Percentiles rank a stretch among this genome's conserved stretches.
phyloP scores from a whole-genome alignment of 1,284 basidiomycete genomes.

The Pseudozyma pruni region DNA sequence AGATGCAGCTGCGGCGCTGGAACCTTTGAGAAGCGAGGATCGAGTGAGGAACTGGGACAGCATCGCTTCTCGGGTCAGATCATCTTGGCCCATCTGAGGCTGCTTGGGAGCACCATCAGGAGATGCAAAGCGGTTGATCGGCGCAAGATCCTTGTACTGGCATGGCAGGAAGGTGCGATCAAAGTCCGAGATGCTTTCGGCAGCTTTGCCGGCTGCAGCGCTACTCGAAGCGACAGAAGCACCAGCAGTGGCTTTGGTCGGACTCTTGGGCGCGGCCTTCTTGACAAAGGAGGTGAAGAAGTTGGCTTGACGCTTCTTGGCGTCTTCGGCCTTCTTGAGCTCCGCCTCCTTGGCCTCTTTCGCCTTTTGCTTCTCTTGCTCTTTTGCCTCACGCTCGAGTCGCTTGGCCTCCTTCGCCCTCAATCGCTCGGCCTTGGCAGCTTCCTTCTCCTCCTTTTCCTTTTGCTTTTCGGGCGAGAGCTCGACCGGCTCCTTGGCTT shows the following conservation, averaged over 20 bases:
- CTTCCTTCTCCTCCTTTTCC: constrained; percentile 70
- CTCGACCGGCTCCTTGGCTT: constrained; percentile 39
- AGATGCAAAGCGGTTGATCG: constrained; percentile 55
- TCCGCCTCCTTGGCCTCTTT: constrained; percentile 60
- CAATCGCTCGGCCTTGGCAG: constrained; percentile 66
- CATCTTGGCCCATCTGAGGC: constrained; percentile 16
- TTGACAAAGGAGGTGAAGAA: constrained; percentile 62
- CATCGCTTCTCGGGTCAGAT: constrained; percentile 32
- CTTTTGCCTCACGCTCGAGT: constrained; percentile 47
- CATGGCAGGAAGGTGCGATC: constrained; percentile 62
- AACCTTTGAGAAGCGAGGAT: constrained; percentile 12
- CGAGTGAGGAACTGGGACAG: constrained; percentile 46
- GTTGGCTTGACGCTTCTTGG: constrained; percentile 49
- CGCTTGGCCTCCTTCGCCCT: constrained; percentile 49
- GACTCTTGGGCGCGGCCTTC: constrained; percentile 40
- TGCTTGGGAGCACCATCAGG: constrained; percentile 2
- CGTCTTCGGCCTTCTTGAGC: constrained; percentile 71
- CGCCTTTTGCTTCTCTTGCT: constrained; percentile 65
- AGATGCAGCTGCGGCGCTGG: neutral
- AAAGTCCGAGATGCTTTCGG: constrained; percentile 48
- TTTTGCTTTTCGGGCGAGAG: constrained; percentile 49
- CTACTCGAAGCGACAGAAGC: constrained; percentile 13
- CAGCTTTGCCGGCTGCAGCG: constrained; percentile 14
- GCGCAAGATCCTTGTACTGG: constrained; percentile 62
- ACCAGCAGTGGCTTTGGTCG: constrained; percentile 4